Base-by-base conservation (phyloP, 2,329 filamentous ascomycete genomes). In the Colletotrichum tamarilloi region DNA sequence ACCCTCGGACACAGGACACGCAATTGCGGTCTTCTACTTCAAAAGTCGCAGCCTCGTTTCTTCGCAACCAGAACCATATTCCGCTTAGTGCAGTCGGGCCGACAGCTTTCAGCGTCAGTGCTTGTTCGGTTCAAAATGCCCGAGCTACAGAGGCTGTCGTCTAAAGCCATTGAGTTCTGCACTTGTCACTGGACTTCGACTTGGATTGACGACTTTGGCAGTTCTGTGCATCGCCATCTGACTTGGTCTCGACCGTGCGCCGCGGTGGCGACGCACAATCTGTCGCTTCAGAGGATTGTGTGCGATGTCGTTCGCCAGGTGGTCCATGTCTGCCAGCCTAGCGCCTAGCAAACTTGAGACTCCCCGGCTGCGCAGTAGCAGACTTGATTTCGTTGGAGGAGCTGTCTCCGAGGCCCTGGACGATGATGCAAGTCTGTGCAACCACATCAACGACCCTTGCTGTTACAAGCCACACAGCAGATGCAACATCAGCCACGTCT, bases 11-110 rank as follows among this genome's bases (percentile, higher is more conserved):
- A 7, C 14, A 52, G n/a, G 59, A 49, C 22, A 24, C 63, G 28
- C 52, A 30, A 30, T 49, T 26, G 4, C 42, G 30, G 32, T 8
- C 19, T n/a, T 32, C 30, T 53, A 24, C 14, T 8, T 46, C 56
- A 32, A 24, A 58, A n/a, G 26, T 42, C 19, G 14, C 38, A 53
- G 19, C 49, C 28, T 60, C 9, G 19, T 22, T 49, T 56, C 3
- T 60, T 73, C 70, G 70, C 70, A 26, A 60, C 55, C 53, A 24
- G 24, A 42, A 28, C 71, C 67, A 57, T 12, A 52, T 73, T 38
- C 35, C 56, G 71, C 56, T 35, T 57, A 66, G 67, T 70, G 56
- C 46, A 56, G 30, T 30, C 26, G 62, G 24, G 22, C n/a, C 35
- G 11, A 16, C 38, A 49, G 26, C 46, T 35, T 11, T 14, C 8